These are phyloP conservation scores for Aspergillus leporis DNA, from an alignment of 495 filamentous ascomycete species.

Conservation along the genomic window DNA sequence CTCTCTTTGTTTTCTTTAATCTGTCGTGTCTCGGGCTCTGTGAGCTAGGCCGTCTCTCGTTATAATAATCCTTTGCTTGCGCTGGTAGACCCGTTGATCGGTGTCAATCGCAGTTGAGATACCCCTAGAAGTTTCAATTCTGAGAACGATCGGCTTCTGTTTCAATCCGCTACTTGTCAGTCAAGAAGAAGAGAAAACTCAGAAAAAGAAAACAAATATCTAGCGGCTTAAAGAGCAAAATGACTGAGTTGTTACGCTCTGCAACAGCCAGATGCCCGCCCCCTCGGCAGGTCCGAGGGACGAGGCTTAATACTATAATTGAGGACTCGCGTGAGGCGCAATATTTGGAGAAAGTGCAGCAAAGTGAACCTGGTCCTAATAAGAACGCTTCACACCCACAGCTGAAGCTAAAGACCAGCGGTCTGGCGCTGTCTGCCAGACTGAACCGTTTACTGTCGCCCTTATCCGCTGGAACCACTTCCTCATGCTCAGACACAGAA, in stretches of 20 bases:
- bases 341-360: constrained; percentile 19
- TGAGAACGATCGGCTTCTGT: constrained; percentile 1
- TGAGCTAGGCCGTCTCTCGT: constrained; percentile 35
- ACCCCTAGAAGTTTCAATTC: constrained; percentile 34
- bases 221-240: constrained; percentile 27
- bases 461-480: constrained; percentile 37
- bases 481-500: constrained; percentile 47
- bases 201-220: background rate
- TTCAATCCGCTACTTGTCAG: background rate
- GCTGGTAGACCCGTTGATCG: constrained; percentile 43
- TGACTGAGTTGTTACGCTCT: constrained; percentile 63
- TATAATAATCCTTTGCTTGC: constrained; percentile 18
- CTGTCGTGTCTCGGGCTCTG: constrained; percentile 36
- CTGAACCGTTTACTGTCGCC: constrained; percentile 37
- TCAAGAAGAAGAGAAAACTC: background rate
- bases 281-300: constrained; percentile 69
- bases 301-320: constrained; percentile 83
- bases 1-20: constrained; percentile 21
- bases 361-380: constrained; percentile 2
- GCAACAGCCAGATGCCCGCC: constrained; percentile 57
- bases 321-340: constrained; percentile 58
- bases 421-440: constrained; percentile 34
- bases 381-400: constrained; percentile 21
- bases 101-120: constrained; percentile 39
- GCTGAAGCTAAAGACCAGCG: constrained; percentile 41